Evolutionary conservation across 2,329 filamentous ascomycete genomes (phyloP).

Genomic region (Aphanocladium album): DNA sequence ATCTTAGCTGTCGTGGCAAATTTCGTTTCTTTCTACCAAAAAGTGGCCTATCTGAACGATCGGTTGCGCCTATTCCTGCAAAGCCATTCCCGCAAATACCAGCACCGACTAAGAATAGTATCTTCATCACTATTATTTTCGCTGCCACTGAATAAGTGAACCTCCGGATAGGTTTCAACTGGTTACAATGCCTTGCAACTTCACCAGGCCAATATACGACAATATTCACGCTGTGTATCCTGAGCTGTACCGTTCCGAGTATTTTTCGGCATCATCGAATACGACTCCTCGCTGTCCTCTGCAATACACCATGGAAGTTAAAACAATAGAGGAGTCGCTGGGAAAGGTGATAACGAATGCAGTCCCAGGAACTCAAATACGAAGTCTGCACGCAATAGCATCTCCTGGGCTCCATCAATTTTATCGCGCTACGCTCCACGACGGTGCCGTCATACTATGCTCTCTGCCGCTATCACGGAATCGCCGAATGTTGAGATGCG

Average conservation of each 20-base stretch:
- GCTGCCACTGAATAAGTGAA: neutral
- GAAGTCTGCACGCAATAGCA: constrained; percentile 27
- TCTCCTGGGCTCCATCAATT: constrained; percentile 35
- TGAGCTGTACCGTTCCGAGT: neutral
- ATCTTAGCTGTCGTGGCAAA: neutral
- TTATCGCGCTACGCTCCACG: constrained; percentile 39
- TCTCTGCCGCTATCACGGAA: constrained; percentile 38
- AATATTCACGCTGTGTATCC: neutral
- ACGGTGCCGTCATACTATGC: constrained; percentile 36
- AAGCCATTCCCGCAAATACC: neutral
- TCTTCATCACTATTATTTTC: neutral
- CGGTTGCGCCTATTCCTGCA: neutral
- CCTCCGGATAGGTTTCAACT: neutral
- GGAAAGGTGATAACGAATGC: constrained; percentile 30
- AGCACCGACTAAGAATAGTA: neutral
- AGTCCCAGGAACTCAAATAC: constrained; percentile 28
- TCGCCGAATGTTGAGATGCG: constrained; percentile 41
- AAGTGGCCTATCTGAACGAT: neutral
- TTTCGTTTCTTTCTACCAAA: neutral
- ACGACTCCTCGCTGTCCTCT: neutral
- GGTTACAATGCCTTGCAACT: neutral
- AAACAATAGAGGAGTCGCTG: constrained; percentile 27
- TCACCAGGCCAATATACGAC: neutral
- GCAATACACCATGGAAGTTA: constrained; percentile 29
- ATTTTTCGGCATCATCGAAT: neutral